Conservation (phyloP, 2,329 filamentous ascomycete species). For the Phyllosticta citriasiana region DNA sequence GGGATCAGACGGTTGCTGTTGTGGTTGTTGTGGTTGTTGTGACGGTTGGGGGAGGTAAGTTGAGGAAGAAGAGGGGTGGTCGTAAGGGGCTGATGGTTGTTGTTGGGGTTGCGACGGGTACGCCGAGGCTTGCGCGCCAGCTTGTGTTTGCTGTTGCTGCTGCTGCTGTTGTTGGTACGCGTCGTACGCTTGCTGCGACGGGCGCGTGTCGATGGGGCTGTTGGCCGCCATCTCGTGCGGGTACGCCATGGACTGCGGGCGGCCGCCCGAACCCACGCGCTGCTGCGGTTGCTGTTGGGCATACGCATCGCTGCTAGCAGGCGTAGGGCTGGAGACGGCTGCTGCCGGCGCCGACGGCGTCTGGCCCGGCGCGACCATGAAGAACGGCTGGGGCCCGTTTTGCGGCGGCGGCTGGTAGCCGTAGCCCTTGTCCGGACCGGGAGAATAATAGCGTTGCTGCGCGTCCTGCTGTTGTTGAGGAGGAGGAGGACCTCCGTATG, state of each 20-base stretch:
- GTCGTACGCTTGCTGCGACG: slow-evolving; percentile 17
- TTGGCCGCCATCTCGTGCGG: slow-evolving; percentile 40
- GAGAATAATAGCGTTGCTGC: slow-evolving; percentile 27
- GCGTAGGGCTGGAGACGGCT: slow-evolving; percentile 13
- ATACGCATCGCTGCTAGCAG: slow-evolving; percentile 26
- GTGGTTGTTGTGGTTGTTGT: slow-evolving; percentile 14
- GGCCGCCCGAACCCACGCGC: slow-evolving; percentile 24
- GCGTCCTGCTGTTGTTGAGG: slow-evolving; percentile 26
- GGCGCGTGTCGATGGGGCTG: slow-evolving; percentile 35
- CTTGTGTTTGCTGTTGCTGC: slow-evolving; percentile 14
- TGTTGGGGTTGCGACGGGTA: slow-evolving; percentile 21
- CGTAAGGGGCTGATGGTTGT: slow-evolving; percentile 14
- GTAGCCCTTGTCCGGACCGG: slow-evolving; percentile 20
- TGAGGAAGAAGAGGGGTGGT: neutral
- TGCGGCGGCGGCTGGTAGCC: slow-evolving; percentile 15
- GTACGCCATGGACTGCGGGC: slow-evolving; percentile 27
- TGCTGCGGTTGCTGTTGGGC: slow-evolving; percentile 20
- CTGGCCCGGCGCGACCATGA: slow-evolving; percentile 24
- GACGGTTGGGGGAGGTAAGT: slow-evolving; percentile 11
- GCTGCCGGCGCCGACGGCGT: slow-evolving; percentile 16
- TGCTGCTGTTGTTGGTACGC: slow-evolving; percentile 15
- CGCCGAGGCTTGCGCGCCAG: slow-evolving; percentile 11
- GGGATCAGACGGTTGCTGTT: slow-evolving; percentile 12
- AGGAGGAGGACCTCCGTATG: slow-evolving; percentile 21
- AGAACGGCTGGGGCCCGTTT: slow-evolving; percentile 24